A percentile compares a stretch with the other conserved stretches of the same genome.
Conservation (phyloP, 1,284 basidiomycete species). For the Bjerkandera adusta region DNA sequence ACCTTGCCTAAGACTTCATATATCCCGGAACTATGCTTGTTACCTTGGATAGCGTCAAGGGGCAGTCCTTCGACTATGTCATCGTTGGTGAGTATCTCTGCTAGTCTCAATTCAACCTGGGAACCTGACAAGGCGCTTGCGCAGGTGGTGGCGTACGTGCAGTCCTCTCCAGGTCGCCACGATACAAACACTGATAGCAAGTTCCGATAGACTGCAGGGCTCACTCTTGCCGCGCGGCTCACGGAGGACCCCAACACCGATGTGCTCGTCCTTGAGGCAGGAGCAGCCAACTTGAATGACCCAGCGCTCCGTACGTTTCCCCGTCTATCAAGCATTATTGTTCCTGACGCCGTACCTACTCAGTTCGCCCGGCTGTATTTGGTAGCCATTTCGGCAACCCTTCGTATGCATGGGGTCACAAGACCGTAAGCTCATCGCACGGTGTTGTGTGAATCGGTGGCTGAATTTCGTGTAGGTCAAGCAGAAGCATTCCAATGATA, state of each 20-base stretch:
- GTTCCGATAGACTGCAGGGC: constrained; percentile 35
- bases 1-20: too few species aligned
- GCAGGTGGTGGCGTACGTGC: constrained; percentile 10
- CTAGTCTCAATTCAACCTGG: constrained; percentile 10
- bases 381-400: constrained; percentile 28
- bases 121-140: not conserved
- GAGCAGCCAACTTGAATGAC: constrained; percentile 28
- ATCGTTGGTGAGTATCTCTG: constrained; percentile 22
- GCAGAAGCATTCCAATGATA: constrained; percentile 9
- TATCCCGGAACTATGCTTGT: constrained; percentile 21
- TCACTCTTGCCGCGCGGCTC: constrained; percentile 45
- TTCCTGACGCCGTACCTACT: not conserved
- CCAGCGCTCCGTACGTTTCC: constrained; percentile 21
- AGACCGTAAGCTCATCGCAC: constrained; percentile 22
- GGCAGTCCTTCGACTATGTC: constrained; percentile 28
- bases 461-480: constrained; percentile 4
- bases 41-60: constrained; percentile 20
- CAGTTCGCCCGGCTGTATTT: constrained; percentile 29
- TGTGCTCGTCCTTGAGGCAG: constrained; percentile 35
- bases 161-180: not conserved
- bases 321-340: not conserved
- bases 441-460: not conserved
- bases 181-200: too few species aligned
- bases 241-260: constrained; percentile 39
- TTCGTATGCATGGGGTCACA: constrained; percentile 27